Percentiles rank a stretch among this genome's conserved stretches.
phyloP scores from a whole-genome alignment of 495 filamentous ascomycete species.

The Xylaria scruposa region DNA sequence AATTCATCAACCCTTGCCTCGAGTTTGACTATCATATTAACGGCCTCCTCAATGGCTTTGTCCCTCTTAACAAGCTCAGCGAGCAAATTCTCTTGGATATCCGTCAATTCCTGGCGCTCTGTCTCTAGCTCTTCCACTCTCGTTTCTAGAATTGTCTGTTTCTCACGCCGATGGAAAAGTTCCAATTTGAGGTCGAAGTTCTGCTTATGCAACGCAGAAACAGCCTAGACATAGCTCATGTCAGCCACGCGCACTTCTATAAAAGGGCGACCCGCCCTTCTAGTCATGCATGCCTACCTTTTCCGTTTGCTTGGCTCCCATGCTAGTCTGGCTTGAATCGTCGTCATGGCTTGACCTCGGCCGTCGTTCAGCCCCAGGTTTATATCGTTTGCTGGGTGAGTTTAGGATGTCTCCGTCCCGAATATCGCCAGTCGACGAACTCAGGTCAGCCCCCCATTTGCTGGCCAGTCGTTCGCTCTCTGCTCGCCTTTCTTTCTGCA shows the following conservation, averaged over 20 bases:
- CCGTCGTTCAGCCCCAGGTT: slow-evolving; percentile 42
- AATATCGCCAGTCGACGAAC: slow-evolving; percentile 37
- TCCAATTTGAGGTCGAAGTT: slow-evolving; percentile 92
- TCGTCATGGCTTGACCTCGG: slow-evolving; percentile 42
- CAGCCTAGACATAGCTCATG: slow-evolving; percentile 36
- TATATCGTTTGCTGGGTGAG: slow-evolving; percentile 40
- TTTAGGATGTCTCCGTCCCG: slow-evolving; percentile 37
- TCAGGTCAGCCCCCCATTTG: slow-evolving; percentile 42
- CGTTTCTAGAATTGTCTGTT: slow-evolving; percentile 61
- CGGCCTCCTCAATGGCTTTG: slow-evolving; percentile 80
- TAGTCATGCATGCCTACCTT: slow-evolving; percentile 46
- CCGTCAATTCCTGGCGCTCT: slow-evolving; percentile 52
- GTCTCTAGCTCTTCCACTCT: slow-evolving; percentile 65
- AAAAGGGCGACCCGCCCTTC: neutral
- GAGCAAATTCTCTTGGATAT: slow-evolving; percentile 51
- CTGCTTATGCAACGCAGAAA: slow-evolving; percentile 75
- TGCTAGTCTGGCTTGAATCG: slow-evolving; percentile 47
- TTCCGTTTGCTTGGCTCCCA: slow-evolving; percentile 57
- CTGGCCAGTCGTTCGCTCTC: slow-evolving; percentile 51
- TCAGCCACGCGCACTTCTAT: slow-evolving; percentile 7
- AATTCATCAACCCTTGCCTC: slow-evolving; percentile 72
- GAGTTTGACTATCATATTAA: slow-evolving; percentile 75
- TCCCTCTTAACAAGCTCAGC: slow-evolving; percentile 77
- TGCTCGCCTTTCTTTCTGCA: slow-evolving; percentile 56
- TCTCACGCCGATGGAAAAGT: slow-evolving; percentile 73